These are phyloP conservation scores for Lasiosphaeris hirsuta DNA, from an alignment of 495 filamentous ascomycete species.

Conservation along the genomic window DNA sequence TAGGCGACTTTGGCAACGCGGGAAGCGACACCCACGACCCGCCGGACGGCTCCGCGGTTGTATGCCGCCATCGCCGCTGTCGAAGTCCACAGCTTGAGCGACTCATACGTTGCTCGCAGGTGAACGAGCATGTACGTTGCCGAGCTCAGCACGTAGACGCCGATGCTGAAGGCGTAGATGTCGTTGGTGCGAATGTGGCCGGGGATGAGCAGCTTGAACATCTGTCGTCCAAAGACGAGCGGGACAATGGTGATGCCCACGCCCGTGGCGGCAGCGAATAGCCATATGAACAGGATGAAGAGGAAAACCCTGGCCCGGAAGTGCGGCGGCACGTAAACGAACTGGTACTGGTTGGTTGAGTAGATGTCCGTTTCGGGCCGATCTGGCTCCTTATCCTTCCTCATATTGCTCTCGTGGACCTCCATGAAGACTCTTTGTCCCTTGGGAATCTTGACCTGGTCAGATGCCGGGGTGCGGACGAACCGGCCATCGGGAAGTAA, in stretches of 20 bases:
- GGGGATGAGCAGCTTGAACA: slow-evolving; percentile 68
- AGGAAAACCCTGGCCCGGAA: slow-evolving; percentile 76
- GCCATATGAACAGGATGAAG: slow-evolving; percentile 88
- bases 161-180: slow-evolving; percentile 91
- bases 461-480: slow-evolving; percentile 85
- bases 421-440: slow-evolving; percentile 75
- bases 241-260: slow-evolving; percentile 81
- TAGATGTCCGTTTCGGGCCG: slow-evolving; percentile 60
- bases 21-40: slow-evolving; percentile 18
- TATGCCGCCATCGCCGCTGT: slow-evolving; percentile 28
- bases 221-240: slow-evolving; percentile 72
- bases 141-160: slow-evolving; percentile 72
- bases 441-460: slow-evolving; percentile 91
- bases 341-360: slow-evolving; percentile 67
- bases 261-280: slow-evolving; percentile 92
- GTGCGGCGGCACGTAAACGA: slow-evolving; percentile 84
- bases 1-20: slow-evolving; percentile 58
- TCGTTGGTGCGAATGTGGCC: slow-evolving; percentile 75
- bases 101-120: slow-evolving; percentile 41
- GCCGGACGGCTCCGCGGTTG: slow-evolving; percentile 34
- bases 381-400: slow-evolving; percentile 54
- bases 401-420: slow-evolving; percentile 66
- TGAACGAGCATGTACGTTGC: slow-evolving; percentile 57
- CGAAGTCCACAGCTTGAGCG: slow-evolving; percentile 28
- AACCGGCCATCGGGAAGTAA: slow-evolving; percentile 69